Evolutionary conservation across 176 grass and related monocot genomes (phyloP).

Genomic region (Lolium rigidum): DNA sequence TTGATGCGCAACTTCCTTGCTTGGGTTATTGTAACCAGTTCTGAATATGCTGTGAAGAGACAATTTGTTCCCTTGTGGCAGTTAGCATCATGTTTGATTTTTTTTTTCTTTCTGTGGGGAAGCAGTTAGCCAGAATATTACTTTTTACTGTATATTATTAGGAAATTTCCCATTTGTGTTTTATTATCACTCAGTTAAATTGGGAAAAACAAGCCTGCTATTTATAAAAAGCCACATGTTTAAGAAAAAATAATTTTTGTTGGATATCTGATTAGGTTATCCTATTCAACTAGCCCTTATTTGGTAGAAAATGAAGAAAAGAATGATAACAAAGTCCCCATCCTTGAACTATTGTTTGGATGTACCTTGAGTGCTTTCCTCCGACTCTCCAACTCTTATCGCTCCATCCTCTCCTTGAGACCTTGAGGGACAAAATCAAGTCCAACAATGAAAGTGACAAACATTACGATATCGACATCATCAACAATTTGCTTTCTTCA

Average conservation of each 20-base stretch:
- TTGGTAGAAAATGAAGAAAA: not conserved
- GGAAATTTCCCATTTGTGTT: not conserved
- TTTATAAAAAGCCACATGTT: not conserved
- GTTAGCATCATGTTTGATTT: not conserved
- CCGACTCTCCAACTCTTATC: too few relatives aligned
- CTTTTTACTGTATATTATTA: not conserved
- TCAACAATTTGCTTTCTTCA: too few relatives aligned
- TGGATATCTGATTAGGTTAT: not conserved
- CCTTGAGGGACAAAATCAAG: too few relatives aligned
- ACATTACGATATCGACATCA: too few relatives aligned
- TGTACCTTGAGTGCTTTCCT: too few relatives aligned
- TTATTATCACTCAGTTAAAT: not conserved
- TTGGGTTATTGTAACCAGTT: slow-evolving; percentile 18
- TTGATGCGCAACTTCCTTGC: slow-evolving; percentile 11
- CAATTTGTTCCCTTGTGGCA: slow-evolving; percentile 12
- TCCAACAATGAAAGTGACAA: too few relatives aligned
- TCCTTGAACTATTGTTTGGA: not conserved
- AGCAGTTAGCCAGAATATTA: not conserved
- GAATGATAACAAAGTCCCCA: not conserved
- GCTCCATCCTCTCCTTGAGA: too few relatives aligned
- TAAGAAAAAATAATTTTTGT: not conserved
- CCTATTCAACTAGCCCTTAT: not conserved
- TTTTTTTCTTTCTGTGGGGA: not conserved
- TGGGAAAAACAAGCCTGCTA: not conserved
- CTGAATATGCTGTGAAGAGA: not conserved